Evolutionary conservation across 73 alveolate genomes (phyloP), one percentile per base, ranked within the genome.

Genomic region (Diophrys appendiculata): DNA sequence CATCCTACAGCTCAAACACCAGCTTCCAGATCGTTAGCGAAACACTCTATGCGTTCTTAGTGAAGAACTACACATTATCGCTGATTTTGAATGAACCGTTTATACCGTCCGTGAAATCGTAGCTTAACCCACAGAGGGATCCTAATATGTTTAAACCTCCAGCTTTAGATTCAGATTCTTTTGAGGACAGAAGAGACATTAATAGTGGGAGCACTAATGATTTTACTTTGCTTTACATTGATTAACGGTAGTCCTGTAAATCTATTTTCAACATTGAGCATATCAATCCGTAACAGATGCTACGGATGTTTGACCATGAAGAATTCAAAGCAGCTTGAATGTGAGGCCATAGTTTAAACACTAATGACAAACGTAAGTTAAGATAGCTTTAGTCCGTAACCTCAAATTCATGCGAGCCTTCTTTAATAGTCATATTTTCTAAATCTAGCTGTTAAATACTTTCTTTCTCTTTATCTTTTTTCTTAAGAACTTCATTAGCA

Each of bases 91-190:
- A 67, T n/a, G 54, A 24, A 29, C 72, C 72, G 25, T 29, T 43
- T 60, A 27, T 31, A 11, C 71, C 71, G 43, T 86, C 77, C 0
- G 79, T 53, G 77, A 88, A 88, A 71, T 88, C 90, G 52, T 88
- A 88, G 28, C 89, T 75, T 24, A 88, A 70, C 5, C 95, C 95
- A 64, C 95, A 88, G 72, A 88, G 55, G 0, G 95, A 88, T 0
- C 95, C 95, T 24, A 88, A 76, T 27, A 88, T 88, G 69, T 88
- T 88, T 1, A 88, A 80, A 0, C 95, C 95, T 27, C 95, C 95
- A 22, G 95, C 90, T 73, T 85, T 88, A 2, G 87, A 75, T 54
- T 89, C 95, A 33, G 88, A 69, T 72, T 89, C 95, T 60, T 85
- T 89, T 43, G 88, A 68, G 18, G 84, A 65, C n/a, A 89, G 90